These are phyloP conservation scores for Spatholobus suberectus DNA, from an alignment of 306 rosid species.

Conservation along the genomic window DNA sequence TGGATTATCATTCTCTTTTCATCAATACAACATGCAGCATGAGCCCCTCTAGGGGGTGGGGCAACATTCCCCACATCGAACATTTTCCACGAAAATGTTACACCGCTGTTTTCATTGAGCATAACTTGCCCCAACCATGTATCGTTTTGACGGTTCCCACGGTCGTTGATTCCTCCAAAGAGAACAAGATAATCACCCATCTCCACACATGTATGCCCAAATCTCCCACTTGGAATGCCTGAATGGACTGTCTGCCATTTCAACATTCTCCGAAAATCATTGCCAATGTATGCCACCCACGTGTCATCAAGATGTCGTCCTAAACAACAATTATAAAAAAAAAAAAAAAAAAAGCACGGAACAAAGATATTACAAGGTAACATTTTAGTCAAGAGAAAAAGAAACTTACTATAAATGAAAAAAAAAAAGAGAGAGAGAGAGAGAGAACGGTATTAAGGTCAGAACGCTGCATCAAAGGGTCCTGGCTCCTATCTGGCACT, in stretches of 20 bases:
- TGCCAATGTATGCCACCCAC: constrained; percentile 82
- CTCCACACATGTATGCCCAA: constrained; percentile 82
- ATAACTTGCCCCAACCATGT: constrained; percentile 83
- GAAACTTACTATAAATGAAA: constrained; percentile 3
- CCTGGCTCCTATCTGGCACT: neutral
- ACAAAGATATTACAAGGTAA: neutral
- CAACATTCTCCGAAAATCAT: constrained; percentile 54
- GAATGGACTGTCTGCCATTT: constrained; percentile 82
- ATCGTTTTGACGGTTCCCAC: constrained; percentile 88
- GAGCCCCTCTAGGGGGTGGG: constrained; percentile 91
- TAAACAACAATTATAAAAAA: constrained; percentile 28
- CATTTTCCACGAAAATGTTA: constrained; percentile 76
- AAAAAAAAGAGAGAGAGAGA: too few relatives aligned
- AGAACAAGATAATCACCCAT: constrained; percentile 75
- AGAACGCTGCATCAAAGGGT: neutral
- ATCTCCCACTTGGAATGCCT: constrained; percentile 92
- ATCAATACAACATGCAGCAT: constrained; percentile 78
- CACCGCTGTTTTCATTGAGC: constrained; percentile 51
- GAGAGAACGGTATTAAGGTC: neutral
- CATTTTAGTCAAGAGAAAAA: constrained; percentile 22
- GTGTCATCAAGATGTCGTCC: constrained; percentile 97
- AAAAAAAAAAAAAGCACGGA: constrained; percentile 7
- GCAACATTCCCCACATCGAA: constrained; percentile 64
- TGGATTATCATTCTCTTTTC: constrained; percentile 78
- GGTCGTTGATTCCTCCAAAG: constrained; percentile 92